phyloP scores from a whole-genome alignment of 495 filamentous ascomycete species.

The Penicillium fimorum region DNA sequence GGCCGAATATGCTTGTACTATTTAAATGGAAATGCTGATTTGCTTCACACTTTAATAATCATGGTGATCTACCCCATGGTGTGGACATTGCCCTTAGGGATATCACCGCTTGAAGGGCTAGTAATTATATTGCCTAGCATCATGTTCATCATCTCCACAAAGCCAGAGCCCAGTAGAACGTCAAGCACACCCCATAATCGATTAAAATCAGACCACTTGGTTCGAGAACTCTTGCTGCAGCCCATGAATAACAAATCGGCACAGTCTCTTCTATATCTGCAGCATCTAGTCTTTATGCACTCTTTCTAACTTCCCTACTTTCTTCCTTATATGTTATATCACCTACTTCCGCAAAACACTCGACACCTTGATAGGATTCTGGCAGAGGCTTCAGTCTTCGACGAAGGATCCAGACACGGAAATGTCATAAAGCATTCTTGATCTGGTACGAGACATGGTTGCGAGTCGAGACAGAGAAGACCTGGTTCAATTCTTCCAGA shows the following conservation, averaged over 20 bases:
- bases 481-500: conserved; percentile 51
- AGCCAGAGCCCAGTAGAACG: neutral
- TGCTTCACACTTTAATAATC: neutral
- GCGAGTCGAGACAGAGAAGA: conserved; percentile 53
- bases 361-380: conserved; percentile 41
- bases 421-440: conserved; percentile 49
- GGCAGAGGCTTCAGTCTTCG: conserved; percentile 47
- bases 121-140: neutral
- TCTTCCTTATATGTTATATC: conserved; percentile 2
- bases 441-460: conserved; percentile 50
- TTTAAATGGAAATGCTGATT: neutral
- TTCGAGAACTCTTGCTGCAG: no score
- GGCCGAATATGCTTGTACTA: no score
- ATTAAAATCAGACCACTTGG: no score
- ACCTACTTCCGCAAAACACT: conserved; percentile 39
- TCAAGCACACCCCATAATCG: neutral
- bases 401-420: conserved; percentile 50
- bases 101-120: no score
- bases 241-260: neutral
- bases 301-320: neutral
- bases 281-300: neutral
- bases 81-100: neutral
- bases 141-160: neutral
- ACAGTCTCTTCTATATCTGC: neutral
- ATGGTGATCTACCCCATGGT: neutral